Evolutionary conservation across 495 filamentous ascomycete genomes (phyloP).

Genomic region (Hypomontagnella monticulosa): DNA sequence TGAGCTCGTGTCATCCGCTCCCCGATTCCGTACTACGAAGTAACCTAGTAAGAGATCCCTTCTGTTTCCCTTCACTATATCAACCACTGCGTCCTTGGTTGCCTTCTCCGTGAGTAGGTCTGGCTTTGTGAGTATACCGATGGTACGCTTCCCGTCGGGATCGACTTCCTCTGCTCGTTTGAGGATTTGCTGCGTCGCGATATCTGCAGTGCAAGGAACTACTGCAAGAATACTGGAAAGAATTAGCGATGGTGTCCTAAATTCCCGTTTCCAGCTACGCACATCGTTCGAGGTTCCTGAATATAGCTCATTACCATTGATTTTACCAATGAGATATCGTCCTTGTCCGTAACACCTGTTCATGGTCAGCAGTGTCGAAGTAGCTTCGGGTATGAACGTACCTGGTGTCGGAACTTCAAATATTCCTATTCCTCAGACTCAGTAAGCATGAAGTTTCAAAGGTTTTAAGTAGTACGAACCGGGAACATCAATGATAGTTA

Average conservation of each 20-base stretch:
- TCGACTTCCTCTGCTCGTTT: constrained; percentile 57
- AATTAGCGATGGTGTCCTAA: too few relatives aligned
- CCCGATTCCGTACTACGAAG: constrained; percentile 61
- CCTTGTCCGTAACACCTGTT: too few relatives aligned
- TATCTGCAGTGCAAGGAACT: constrained; percentile 62
- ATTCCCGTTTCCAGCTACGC: too few relatives aligned
- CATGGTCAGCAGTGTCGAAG: too few relatives aligned
- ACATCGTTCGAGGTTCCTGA: too few relatives aligned
- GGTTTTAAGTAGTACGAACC: too few relatives aligned
- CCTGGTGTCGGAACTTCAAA: too few relatives aligned
- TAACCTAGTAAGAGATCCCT: constrained; percentile 57
- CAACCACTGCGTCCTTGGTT: constrained; percentile 53
- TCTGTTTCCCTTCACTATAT: constrained; percentile 53
- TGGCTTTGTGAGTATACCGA: constrained; percentile 65
- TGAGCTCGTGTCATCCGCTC: constrained; percentile 46
- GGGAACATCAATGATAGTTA: constrained; percentile 71
- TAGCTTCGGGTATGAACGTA: too few relatives aligned
- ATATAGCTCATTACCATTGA: too few relatives aligned
- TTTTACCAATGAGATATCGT: too few relatives aligned
- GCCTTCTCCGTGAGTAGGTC: constrained; percentile 61
- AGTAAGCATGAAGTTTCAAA: too few relatives aligned
- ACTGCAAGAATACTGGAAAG: constrained; percentile 54
- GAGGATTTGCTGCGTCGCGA: constrained; percentile 65
- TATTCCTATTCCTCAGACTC: too few relatives aligned
- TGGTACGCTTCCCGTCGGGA: constrained; percentile 54